Evolutionary conservation across 306 rosid species (phyloP).

Genomic region (Fragaria vesca): DNA sequence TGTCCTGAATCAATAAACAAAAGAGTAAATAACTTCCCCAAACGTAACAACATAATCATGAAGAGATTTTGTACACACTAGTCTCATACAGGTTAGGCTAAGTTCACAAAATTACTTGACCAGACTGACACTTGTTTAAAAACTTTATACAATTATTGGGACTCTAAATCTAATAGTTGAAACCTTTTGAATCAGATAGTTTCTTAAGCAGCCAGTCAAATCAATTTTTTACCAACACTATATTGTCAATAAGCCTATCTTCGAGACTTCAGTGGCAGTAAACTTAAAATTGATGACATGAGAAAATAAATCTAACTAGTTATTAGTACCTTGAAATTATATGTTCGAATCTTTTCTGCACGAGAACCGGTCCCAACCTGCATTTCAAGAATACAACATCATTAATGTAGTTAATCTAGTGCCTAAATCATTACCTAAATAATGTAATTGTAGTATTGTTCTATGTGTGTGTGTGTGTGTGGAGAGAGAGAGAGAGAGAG

Average conservation of each 20-base stretch:
- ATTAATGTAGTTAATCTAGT: neutral
- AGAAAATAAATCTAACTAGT: neutral
- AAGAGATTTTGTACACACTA: neutral
- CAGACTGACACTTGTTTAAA: no score
- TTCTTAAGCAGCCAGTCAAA: conserved; percentile 13
- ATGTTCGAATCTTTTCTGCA: conserved; percentile 90
- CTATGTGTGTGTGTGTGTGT: neutral
- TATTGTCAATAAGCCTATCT: neutral
- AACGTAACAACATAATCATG: conserved; percentile 3
- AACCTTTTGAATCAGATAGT: conserved; percentile 1
- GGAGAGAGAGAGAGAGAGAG: no score
- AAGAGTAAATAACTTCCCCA: conserved; percentile 17
- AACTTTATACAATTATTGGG: neutral
- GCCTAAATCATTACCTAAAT: neutral
- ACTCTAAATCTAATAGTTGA: neutral
- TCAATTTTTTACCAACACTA: neutral
- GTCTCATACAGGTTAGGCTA: neutral
- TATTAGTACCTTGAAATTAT: conserved; percentile 76
- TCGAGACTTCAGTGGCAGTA: conserved; percentile 1
- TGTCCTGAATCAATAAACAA: conserved; percentile 53
- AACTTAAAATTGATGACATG: neutral
- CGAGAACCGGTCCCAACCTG: conserved; percentile 99
- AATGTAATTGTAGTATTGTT: neutral
- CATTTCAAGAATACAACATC: conserved; percentile 23
- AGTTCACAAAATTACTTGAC: neutral